Conservation (phyloP, 148 eudicot species). For the Rhododendron molle region DNA sequence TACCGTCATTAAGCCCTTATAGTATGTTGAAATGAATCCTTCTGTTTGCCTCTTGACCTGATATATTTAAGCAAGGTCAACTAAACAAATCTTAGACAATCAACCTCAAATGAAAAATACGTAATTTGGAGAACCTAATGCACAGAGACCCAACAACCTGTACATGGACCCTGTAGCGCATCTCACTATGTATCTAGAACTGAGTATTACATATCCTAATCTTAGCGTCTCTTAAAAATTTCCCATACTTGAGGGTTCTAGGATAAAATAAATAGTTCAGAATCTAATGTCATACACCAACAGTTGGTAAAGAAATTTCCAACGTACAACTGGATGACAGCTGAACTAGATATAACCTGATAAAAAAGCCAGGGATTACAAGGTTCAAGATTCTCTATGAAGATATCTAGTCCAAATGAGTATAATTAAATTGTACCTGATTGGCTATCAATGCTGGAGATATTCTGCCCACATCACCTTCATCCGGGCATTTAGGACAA, state of each 20-base stretch:
- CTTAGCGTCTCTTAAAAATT: not conserved
- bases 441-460: constrained; percentile 74
- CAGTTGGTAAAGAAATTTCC: not conserved
- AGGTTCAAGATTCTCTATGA: not conserved
- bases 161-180: not conserved
- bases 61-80: constrained; percentile 7
- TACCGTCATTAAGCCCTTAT: constrained; percentile 87
- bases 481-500: constrained; percentile 85
- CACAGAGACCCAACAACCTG: not conserved
- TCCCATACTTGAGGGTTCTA: not conserved
- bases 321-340: not conserved
- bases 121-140: not conserved
- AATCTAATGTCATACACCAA: not conserved
- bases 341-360: not conserved
- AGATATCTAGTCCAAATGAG: not conserved
- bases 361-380: not conserved
- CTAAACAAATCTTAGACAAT: not conserved
- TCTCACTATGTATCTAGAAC: not conserved
- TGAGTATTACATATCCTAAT: not conserved
- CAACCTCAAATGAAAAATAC: not conserved
- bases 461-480: constrained; percentile 58
- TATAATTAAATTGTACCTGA: constrained; percentile 47
- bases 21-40: constrained; percentile 63
- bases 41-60: constrained; percentile 89
- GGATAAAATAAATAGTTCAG: not conserved